phyloP scores from a whole-genome alignment of 331 rosid genomes.

The Ulmus americana region DNA sequence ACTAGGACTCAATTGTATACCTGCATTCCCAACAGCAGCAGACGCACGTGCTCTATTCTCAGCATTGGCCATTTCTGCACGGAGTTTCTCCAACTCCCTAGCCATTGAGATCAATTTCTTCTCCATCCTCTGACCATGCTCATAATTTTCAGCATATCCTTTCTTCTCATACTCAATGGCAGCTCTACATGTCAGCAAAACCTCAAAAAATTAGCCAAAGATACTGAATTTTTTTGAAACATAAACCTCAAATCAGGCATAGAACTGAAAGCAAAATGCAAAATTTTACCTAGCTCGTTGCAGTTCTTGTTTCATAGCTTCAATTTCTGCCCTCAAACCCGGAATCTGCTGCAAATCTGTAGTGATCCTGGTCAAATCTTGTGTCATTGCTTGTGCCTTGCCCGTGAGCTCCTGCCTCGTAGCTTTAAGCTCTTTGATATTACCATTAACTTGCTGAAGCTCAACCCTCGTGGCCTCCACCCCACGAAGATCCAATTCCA shows the following conservation, averaged over 20 bases:
- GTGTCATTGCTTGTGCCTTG: slow-evolving; percentile 78
- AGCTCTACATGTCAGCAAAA: slow-evolving; percentile 48
- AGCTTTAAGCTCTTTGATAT: slow-evolving; percentile 69
- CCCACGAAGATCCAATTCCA: slow-evolving; percentile 84
- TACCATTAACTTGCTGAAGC: slow-evolving; percentile 61
- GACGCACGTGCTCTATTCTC: slow-evolving; percentile 92
- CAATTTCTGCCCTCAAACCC: slow-evolving; percentile 66
- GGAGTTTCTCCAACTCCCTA: slow-evolving; percentile 95
- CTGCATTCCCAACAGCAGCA: slow-evolving; percentile 70
- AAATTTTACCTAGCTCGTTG: slow-evolving; percentile 74
- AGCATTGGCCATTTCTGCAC: slow-evolving; percentile 88
- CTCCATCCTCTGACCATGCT: slow-evolving; percentile 98
- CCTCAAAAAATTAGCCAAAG: slow-evolving; percentile 20
- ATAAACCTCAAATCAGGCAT: neutral
- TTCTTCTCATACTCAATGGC: slow-evolving; percentile 98
- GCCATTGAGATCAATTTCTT: slow-evolving; percentile 91
- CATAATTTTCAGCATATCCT: slow-evolving; percentile 92
- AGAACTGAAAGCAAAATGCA: neutral
- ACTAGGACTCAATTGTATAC: slow-evolving; percentile 29
- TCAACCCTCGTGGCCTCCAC: slow-evolving; percentile 71
- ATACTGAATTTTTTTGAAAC: neutral
- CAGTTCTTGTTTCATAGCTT: slow-evolving; percentile 86
- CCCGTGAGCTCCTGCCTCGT: slow-evolving; percentile 71
- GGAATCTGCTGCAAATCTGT: slow-evolving; percentile 82
- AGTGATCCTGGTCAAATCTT: slow-evolving; percentile 67